phyloP scores from a whole-genome alignment of 768 basidiomycete genomes.

The Cystobasidium ongulense region DNA sequence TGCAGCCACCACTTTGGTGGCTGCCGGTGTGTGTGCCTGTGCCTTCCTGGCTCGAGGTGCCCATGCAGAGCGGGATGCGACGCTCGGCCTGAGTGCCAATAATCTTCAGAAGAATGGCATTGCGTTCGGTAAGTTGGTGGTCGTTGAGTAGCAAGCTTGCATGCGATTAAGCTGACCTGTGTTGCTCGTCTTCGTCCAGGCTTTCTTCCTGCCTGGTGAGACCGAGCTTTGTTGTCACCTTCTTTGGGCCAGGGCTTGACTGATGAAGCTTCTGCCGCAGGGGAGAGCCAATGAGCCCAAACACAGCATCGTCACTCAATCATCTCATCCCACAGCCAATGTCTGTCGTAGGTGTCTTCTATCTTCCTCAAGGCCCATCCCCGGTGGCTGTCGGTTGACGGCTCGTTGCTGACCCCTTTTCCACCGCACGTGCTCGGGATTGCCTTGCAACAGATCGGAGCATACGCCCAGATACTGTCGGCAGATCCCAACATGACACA shows the following conservation, averaged over 20 bases:
- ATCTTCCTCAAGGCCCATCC: background rate
- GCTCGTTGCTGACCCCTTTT: background rate
- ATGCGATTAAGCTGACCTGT: background rate
- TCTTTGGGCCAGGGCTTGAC: background rate
- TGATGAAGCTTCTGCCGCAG: background rate
- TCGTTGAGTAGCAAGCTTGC: too few species aligned
- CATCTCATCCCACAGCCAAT: slow-evolving; percentile 15
- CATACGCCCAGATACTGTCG: slow-evolving; percentile 7
- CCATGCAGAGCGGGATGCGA: background rate
- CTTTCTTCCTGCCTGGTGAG: slow-evolving; percentile 32
- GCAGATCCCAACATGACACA: slow-evolving; percentile 27
- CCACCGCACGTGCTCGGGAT: background rate
- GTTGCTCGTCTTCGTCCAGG: background rate
- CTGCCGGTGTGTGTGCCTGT: background rate
- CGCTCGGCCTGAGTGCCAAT: slow-evolving; percentile 19
- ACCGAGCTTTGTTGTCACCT: background rate
- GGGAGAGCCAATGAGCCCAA: slow-evolving; percentile 25
- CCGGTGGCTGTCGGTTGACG: background rate
- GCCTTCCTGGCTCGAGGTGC: background rate
- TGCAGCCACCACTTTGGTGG: background rate
- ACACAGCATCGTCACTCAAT: slow-evolving; percentile 24
- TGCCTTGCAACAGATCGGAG: slow-evolving; percentile 4
- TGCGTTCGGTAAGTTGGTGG: background rate
- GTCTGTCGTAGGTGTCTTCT: slow-evolving; percentile 6
- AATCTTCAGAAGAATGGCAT: slow-evolving; percentile 29